Percentiles rank a stretch among this genome's conserved stretches.
Conservation (phyloP, 768 basidiomycete genomes). For the Suillus subluteus region DNA sequence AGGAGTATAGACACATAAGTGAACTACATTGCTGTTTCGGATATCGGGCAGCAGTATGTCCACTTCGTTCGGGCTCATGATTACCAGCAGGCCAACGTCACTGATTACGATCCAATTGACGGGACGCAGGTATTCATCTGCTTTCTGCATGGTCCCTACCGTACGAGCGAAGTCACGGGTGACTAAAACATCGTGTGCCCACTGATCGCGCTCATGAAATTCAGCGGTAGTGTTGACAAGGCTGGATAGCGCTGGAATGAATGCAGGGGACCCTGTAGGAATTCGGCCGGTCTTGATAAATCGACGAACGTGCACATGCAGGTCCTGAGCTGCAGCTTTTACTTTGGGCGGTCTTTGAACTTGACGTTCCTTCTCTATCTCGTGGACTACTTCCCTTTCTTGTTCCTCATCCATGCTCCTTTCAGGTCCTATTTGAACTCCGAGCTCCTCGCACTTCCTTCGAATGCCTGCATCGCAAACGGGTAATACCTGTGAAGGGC, state of each 20-base stretch:
- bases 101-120: constrained; percentile 32
- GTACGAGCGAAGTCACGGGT: constrained; percentile 24
- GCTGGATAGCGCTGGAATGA: constrained; percentile 22
- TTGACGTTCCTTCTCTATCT: constrained; percentile 46
- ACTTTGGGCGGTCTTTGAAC: constrained; percentile 39
- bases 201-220: constrained; percentile 25
- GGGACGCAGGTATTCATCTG: constrained; percentile 29
- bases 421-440: constrained; percentile 18
- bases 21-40: constrained; percentile 34
- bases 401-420: constrained; percentile 49
- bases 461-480: constrained; percentile 13
- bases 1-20: constrained; percentile 48
- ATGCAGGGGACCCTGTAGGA: constrained; percentile 18
- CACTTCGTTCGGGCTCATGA: constrained; percentile 47
- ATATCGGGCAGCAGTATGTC: constrained; percentile 42
- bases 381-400: constrained; percentile 51
- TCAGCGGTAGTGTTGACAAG: constrained; percentile 15
- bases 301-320: constrained; percentile 23
- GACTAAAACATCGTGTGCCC: constrained; percentile 22
- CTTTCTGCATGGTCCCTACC: not conserved
- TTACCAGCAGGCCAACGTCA: constrained; percentile 27
- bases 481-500: not conserved
- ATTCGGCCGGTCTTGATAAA: constrained; percentile 37
- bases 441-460: constrained; percentile 21
- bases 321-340: constrained; percentile 23